These are phyloP conservation scores for Aspergillus affinis DNA, from an alignment of 495 filamentous ascomycete species.

Conservation along the genomic window DNA sequence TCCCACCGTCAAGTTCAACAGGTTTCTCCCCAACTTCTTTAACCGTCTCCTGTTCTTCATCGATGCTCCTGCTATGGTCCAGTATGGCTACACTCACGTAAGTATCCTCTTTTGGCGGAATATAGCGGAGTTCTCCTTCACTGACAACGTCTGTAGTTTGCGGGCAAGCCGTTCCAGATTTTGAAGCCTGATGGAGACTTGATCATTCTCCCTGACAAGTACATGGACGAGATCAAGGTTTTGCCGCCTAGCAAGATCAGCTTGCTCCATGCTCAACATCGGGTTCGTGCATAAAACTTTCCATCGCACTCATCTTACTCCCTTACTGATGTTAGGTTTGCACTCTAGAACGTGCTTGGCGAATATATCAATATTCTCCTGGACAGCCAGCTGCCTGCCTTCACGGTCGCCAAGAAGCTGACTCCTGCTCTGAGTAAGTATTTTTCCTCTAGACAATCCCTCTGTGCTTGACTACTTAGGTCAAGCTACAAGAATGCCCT, in stretches of 20 bases:
- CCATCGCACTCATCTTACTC: neutral
- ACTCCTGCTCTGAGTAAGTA: slow-evolving; percentile 28
- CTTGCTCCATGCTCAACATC: slow-evolving; percentile 30
- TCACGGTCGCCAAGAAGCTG: slow-evolving; percentile 27
- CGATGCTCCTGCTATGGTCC: slow-evolving; percentile 23
- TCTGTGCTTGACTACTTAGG: neutral
- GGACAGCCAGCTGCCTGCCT: slow-evolving; percentile 25
- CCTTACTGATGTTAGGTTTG: neutral
- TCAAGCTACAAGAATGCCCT: neutral
- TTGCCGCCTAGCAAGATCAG: slow-evolving; percentile 23
- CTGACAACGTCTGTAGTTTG: slow-evolving; percentile 21
- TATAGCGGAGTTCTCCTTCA: neutral
- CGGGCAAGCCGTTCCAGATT: slow-evolving; percentile 29
- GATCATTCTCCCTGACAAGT: slow-evolving; percentile 32
- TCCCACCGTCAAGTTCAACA: slow-evolving; percentile 26
- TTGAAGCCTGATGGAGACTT: slow-evolving; percentile 37
- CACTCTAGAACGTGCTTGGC: slow-evolving; percentile 28
- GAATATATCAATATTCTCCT: slow-evolving; percentile 32
- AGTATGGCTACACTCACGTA: slow-evolving; percentile 31
- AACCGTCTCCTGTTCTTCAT: slow-evolving; percentile 32
- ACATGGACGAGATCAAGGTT: slow-evolving; percentile 28
- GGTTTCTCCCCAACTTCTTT: slow-evolving; percentile 25
- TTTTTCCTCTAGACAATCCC: too few relatives aligned
- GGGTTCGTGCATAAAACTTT: slow-evolving; percentile 14
- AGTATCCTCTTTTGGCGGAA: neutral